Percentiles rank a stretch among this genome's conserved stretches.
These are phyloP conservation scores for Trichoderma brevicompactum DNA, from an alignment of 2,329 filamentous ascomycete species.

Conservation along the genomic window DNA sequence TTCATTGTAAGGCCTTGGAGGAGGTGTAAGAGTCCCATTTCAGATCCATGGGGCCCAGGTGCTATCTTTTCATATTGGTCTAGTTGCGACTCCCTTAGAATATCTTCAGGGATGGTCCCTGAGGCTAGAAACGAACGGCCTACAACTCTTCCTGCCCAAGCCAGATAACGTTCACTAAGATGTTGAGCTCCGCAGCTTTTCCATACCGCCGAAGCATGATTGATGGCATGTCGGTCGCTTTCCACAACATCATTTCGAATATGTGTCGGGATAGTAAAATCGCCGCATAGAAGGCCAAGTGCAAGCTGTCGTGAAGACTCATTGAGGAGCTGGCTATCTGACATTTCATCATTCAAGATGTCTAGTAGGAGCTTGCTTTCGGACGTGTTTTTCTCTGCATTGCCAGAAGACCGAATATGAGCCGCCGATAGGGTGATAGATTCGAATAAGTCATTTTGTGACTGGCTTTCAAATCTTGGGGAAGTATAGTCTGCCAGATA, in stretches of 20 bases:
- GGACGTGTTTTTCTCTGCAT: constrained; percentile 68
- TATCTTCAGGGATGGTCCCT: constrained; percentile 65
- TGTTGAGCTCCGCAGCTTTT: constrained; percentile 70
- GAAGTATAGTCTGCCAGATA: constrained; percentile 69
- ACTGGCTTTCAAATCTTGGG: constrained; percentile 52
- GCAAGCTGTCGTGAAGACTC: constrained; percentile 70
- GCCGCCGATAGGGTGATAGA: constrained; percentile 72
- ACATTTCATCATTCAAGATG: constrained; percentile 73
- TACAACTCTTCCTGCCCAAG: constrained; percentile 85
- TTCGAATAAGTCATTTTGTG: constrained; percentile 62
- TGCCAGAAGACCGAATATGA: constrained; percentile 68
- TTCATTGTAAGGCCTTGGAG: constrained; percentile 65
- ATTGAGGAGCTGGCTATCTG: constrained; percentile 67
- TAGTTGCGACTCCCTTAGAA: constrained; percentile 64
- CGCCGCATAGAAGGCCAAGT: constrained; percentile 72
- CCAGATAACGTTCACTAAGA: constrained; percentile 69
- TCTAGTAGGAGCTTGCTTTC: constrained; percentile 81
- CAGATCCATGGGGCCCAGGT: constrained; percentile 59
- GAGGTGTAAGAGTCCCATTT: constrained; percentile 64
- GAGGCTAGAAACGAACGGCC: constrained; percentile 82
- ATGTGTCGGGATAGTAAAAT: constrained; percentile 65
- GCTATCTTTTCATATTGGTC: constrained; percentile 54
- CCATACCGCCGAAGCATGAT: constrained; percentile 71
- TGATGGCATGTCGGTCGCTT: constrained; percentile 65
- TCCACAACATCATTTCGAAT: constrained; percentile 66